A percentile compares a stretch with the other conserved stretches of the same genome.
Conservation (phyloP, 768 basidiomycete species). For the Leccinum uliginosum region DNA sequence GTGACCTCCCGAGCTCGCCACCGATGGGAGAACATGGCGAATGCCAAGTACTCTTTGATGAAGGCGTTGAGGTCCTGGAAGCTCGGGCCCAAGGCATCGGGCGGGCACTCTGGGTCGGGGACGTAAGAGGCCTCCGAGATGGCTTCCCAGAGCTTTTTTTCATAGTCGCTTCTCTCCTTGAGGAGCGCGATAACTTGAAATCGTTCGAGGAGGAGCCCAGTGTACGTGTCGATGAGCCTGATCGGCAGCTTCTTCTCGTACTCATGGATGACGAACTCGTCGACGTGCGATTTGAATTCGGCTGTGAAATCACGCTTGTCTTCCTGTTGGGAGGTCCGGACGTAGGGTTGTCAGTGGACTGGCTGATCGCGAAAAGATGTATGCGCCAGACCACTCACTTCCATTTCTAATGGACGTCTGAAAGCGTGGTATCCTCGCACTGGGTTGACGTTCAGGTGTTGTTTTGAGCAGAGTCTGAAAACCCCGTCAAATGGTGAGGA, state of each 20-base stretch:
- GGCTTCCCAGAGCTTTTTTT: conserved; percentile 1
- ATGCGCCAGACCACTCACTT: conserved; percentile 1
- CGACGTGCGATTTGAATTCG: conserved; percentile 12
- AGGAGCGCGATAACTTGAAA: conserved; percentile 17
- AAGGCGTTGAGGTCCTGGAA: conserved; percentile 8
- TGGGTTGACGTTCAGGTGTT: background rate
- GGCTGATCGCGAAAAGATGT: too few species aligned
- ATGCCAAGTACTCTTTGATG: conserved; percentile 20
- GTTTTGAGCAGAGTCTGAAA: background rate
- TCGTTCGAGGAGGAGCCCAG: conserved; percentile 18
- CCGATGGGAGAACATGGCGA: conserved; percentile 27
- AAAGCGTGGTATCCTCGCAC: background rate
- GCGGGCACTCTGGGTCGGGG: background rate
- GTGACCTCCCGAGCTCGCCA: conserved; percentile 19
- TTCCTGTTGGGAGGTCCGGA: background rate
- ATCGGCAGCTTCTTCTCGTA: conserved; percentile 19
- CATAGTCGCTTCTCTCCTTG: conserved; percentile 12
- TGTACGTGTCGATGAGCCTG: conserved; percentile 25
- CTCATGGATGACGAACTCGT: conserved; percentile 13
- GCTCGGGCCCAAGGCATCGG: background rate
- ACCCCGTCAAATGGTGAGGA: background rate
- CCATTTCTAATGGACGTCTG: background rate
- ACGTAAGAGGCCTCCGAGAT: conserved; percentile 1
- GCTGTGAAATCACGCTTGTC: conserved; percentile 5
- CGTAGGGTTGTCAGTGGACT: background rate